These are phyloP conservation scores for Termitomyces sp. DNA, from an alignment of 1,284 basidiomycete species.

Conservation along the genomic window DNA sequence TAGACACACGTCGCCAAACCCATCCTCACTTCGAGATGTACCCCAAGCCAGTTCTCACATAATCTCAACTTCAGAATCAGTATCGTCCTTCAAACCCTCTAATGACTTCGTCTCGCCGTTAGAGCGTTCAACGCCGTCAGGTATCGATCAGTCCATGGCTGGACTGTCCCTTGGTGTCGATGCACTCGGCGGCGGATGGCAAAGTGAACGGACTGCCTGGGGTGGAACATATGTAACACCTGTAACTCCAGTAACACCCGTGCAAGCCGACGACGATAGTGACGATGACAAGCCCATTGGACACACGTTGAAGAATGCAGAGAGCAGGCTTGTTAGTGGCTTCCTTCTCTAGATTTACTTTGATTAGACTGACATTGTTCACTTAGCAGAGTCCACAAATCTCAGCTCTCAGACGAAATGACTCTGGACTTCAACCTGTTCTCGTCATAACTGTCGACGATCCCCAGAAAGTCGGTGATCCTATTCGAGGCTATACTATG, in stretches of 20 bases:
- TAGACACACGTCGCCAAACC: slow-evolving; percentile 12
- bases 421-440: slow-evolving; percentile 49
- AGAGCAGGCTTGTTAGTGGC: slow-evolving; percentile 16
- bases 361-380: not conserved
- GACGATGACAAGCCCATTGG: slow-evolving; percentile 72
- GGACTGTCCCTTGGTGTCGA: slow-evolving; percentile 62
- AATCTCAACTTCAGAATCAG: slow-evolving; percentile 13
- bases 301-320: slow-evolving; percentile 39
- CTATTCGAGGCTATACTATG: slow-evolving; percentile 87
- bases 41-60: slow-evolving; percentile 16
- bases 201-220: slow-evolving; percentile 39
- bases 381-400: slow-evolving; percentile 17
- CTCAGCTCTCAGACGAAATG: slow-evolving; percentile 25
- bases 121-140: slow-evolving; percentile 31
- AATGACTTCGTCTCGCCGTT: slow-evolving; percentile 44
- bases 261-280: slow-evolving; percentile 47
- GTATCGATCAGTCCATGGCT: slow-evolving; percentile 45
- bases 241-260: not conserved
- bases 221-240: slow-evolving; percentile 19
- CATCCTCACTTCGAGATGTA: slow-evolving; percentile 13
- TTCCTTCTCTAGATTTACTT: not conserved
- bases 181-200: slow-evolving; percentile 52
- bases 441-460: slow-evolving; percentile 87
- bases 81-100: slow-evolving; percentile 17
- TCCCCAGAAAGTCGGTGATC: slow-evolving; percentile 90